phyloP scores from a whole-genome alignment of 2,329 filamentous ascomycete genomes.

The Verticillium albo-atrum region DNA sequence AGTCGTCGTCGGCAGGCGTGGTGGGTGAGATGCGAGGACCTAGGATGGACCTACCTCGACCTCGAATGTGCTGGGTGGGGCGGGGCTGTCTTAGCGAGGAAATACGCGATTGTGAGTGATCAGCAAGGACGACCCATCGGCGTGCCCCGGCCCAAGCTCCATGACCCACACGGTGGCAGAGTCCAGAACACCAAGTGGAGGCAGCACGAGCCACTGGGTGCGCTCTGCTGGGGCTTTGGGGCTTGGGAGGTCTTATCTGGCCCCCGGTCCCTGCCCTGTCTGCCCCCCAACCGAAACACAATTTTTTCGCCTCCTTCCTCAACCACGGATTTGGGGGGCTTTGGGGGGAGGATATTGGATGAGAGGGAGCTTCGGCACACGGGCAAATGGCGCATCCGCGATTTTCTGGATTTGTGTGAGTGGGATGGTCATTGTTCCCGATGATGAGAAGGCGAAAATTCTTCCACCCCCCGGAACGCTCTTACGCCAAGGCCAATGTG shows the following conservation, averaged over 20 bases:
- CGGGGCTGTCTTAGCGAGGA: background rate
- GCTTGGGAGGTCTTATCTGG: background rate
- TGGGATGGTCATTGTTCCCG: background rate
- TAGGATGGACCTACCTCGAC: too few species aligned
- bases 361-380: background rate
- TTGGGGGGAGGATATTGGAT: background rate
- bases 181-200: background rate
- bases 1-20: too few species aligned
- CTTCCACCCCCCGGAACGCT: background rate
- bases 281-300: background rate
- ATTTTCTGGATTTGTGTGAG: background rate
- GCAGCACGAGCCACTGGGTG: background rate
- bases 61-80: too few species aligned
- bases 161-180: background rate
- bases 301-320: background rate
- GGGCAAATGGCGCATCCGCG: background rate
- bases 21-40: background rate
- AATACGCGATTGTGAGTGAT: background rate
- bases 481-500: background rate
- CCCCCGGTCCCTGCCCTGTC: background rate
- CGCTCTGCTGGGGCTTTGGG: background rate
- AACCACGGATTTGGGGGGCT: background rate
- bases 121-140: background rate
- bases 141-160: background rate
- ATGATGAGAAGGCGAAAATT: background rate